phyloP scores from a whole-genome alignment of 2,329 filamentous ascomycete genomes.

The Pseudogymnoascus sp. region DNA sequence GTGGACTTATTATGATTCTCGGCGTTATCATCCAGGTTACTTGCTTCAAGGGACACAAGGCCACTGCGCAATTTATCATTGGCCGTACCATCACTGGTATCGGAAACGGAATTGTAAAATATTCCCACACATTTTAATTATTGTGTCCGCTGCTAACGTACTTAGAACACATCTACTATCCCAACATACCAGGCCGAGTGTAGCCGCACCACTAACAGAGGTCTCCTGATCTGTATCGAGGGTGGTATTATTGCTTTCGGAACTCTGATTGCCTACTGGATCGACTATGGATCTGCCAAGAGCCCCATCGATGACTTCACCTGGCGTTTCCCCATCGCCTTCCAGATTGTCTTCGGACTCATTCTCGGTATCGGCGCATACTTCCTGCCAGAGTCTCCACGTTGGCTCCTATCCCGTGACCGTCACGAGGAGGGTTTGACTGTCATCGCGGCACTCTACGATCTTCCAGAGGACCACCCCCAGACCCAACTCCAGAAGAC shows the following conservation, averaged over 20 bases:
- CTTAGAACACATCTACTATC: constrained; percentile 37
- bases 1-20: constrained; percentile 50
- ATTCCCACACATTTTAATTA: background rate
- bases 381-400: constrained; percentile 89
- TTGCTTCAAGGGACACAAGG: constrained; percentile 28
- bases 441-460: constrained; percentile 93
- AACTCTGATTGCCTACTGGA: constrained; percentile 90
- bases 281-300: constrained; percentile 83
- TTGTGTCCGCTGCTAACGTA: background rate
- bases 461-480: constrained; percentile 43
- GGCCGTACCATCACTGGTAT: constrained; percentile 43
- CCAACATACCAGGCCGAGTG: constrained; percentile 60
- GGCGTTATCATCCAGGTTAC: constrained; percentile 42
- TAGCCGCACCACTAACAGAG: constrained; percentile 35
- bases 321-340: constrained; percentile 81
- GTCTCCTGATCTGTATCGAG: constrained; percentile 44
- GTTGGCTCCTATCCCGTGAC: constrained; percentile 94
- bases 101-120: constrained; percentile 40
- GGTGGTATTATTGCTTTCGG: constrained; percentile 49
- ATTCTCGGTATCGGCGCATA: constrained; percentile 76
- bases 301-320: constrained; percentile 76
- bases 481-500: constrained; percentile 27
- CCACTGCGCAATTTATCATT: constrained; percentile 48
- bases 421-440: constrained; percentile 95
- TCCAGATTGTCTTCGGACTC: constrained; percentile 88